phyloP scores from a whole-genome alignment of 169 alveolate genomes.

The Plasmodium knowlesi region DNA sequence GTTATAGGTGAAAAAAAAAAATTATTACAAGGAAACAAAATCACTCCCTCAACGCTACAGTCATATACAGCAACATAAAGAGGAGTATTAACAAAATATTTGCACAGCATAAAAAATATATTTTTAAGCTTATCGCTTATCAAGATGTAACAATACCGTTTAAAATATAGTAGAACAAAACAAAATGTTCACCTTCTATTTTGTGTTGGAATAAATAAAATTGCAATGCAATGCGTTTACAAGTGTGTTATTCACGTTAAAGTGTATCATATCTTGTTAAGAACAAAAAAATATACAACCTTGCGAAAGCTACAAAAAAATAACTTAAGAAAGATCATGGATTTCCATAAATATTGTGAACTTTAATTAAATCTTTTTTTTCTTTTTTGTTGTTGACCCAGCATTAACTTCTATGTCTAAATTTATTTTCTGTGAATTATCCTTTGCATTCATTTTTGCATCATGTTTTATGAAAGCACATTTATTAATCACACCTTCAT shows the following conservation, averaged over 20 bases:
- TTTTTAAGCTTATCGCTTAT: neutral
- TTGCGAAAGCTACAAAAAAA: neutral
- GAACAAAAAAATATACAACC: neutral
- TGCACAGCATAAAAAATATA: neutral
- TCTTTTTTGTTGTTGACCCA: neutral
- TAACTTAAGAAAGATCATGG: neutral
- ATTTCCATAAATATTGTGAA: neutral
- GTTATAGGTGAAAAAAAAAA: neutral
- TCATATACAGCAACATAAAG: neutral
- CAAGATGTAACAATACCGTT: neutral
- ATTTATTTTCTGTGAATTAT: neutral
- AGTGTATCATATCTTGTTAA: neutral
- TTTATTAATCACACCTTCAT: neutral
- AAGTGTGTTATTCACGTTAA: neutral
- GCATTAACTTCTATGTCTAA: neutral
- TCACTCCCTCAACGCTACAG: neutral
- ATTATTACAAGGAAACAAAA: neutral
- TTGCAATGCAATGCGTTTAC: neutral
- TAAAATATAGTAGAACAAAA: neutral
- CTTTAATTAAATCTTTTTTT: neutral
- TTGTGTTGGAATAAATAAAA: neutral
- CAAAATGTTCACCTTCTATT: neutral
- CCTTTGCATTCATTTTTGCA: neutral
- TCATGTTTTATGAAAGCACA: neutral
- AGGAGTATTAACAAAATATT: neutral